A percentile compares a stretch with the other conserved stretches of the same genome.
phyloP scores from a whole-genome alignment of 495 filamentous ascomycete genomes.

The Talaromyces nanjingensis region DNA sequence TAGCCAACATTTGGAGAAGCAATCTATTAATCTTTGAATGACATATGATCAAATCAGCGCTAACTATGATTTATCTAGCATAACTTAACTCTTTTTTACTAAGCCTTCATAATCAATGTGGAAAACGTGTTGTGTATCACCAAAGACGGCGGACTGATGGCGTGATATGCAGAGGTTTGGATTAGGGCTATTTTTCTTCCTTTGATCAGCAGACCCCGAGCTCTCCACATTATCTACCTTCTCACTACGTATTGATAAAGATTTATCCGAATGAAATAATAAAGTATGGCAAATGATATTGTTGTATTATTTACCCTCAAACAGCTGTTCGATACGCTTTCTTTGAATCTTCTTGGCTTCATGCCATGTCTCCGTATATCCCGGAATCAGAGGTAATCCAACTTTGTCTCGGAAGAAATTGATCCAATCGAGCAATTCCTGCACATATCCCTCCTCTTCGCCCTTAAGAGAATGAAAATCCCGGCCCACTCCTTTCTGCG shows the following conservation, averaged over 20 bases:
- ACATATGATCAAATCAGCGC: not conserved
- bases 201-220: not conserved
- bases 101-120: not conserved
- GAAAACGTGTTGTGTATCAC: not conserved
- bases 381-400: conserved; percentile 29
- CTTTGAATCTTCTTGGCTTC: conserved; percentile 23
- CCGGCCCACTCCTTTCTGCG: conserved; percentile 41
- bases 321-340: conserved; percentile 15
- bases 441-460: conserved; percentile 48
- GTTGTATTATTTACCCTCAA: not conserved
- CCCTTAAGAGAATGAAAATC: conserved; percentile 49
- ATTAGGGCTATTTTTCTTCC: not conserved
- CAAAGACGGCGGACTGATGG: not conserved
- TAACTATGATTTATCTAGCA: no score
- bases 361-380: conserved; percentile 40
- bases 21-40: not conserved
- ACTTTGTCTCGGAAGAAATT: conserved; percentile 28
- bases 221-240: not conserved
- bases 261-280: not conserved
- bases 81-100: not conserved
- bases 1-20: not conserved
- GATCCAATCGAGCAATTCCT: conserved; percentile 45
- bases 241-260: not conserved
- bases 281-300: not conserved
- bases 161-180: not conserved